Base-by-base conservation (phyloP, 495 filamentous ascomycete genomes). In the Trichoderma erinaceum region DNA sequence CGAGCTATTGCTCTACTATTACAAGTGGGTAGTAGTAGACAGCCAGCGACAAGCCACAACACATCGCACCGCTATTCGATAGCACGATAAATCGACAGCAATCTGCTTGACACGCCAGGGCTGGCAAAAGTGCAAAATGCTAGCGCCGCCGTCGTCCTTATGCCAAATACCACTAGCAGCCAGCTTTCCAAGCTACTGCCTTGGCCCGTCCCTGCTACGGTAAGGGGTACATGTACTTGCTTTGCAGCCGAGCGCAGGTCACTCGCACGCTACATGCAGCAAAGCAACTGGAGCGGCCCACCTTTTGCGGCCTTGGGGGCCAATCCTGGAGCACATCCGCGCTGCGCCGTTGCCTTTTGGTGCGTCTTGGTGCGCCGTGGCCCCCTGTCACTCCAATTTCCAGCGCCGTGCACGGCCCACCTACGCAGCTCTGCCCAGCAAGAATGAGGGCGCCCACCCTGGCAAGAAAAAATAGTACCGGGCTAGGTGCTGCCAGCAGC, bases 301-400 rank as follows among this genome's bases (percentile, higher is more conserved):
- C 48, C 48, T 18, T 29, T 29, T 7, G 48, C 48, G 35, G 35
- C 35, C 35, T 38, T 38, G 35, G 35, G 35, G 35, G 35, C 48
- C 8, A 23, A 52, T 52, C 48, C 48, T 52, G 56, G 56, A 56
- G 50, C 50, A 56, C 16, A 56, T 56, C 50, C 50, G 21, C 23
- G 56, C 25, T 52, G 35, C 35, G 35, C 35, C 35, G 35, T 38
- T 38, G 35, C 35, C 35, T 38, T 38, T 10, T 38, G 35, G 35
- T 38, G 35, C 35, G 35, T 52, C 21, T 21, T 21, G 18, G 18
- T 21, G 21, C 18, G 21, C 18, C 56, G 27, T 4, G 4, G 25
- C 56, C 56, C 56, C 56, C 56, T 61, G 56, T 32, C 56, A 29
- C 5, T 15, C 56, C 56, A 61, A 61, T 61, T 61, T 61, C 56